These are phyloP conservation scores for Coemansia sp. DNA, from an alignment of 192 early-diverging fungal species.

Conservation along the genomic window DNA sequence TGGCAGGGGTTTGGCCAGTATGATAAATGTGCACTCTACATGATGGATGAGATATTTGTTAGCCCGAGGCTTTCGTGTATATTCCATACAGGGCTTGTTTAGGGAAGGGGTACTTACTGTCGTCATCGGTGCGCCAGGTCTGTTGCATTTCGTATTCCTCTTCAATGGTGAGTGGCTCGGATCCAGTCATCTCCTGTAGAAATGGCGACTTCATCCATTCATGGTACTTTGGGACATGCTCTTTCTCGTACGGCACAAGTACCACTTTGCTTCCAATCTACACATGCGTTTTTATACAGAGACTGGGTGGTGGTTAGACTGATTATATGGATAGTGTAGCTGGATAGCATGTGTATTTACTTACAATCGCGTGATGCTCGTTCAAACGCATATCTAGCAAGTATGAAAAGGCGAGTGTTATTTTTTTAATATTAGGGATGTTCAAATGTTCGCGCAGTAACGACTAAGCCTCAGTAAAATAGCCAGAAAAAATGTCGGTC, in stretches of 20 bases:
- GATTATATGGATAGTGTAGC: background rate
- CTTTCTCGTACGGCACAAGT: constrained; percentile 82
- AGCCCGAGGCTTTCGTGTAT: background rate
- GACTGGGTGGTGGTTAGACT: background rate
- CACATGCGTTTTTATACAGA: background rate
- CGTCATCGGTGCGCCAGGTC: constrained; percentile 81
- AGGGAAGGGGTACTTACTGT: constrained; percentile 57
- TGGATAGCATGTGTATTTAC: background rate
- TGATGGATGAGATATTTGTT: background rate
- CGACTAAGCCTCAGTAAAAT: background rate
- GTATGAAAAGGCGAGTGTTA: background rate
- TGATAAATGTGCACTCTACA: constrained; percentile 74
- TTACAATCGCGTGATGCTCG: constrained; percentile 48
- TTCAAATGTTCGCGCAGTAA: background rate
- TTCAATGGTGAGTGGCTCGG: constrained; percentile 86
- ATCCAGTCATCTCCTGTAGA: constrained; percentile 92
- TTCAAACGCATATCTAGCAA: constrained; percentile 35
- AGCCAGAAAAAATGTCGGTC: background rate
- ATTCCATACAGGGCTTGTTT: background rate
- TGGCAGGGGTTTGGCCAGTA: constrained; percentile 30
- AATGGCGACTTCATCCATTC: constrained; percentile 93
- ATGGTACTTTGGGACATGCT: constrained; percentile 89
- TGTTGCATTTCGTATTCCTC: constrained; percentile 96
- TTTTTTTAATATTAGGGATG: background rate
- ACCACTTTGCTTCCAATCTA: constrained; percentile 64